A percentile compares a stretch with the other conserved stretches of the same genome.
Evolutionary conservation across 805 yeast species (phyloP).

Genomic region (Candida ipomoeae): DNA sequence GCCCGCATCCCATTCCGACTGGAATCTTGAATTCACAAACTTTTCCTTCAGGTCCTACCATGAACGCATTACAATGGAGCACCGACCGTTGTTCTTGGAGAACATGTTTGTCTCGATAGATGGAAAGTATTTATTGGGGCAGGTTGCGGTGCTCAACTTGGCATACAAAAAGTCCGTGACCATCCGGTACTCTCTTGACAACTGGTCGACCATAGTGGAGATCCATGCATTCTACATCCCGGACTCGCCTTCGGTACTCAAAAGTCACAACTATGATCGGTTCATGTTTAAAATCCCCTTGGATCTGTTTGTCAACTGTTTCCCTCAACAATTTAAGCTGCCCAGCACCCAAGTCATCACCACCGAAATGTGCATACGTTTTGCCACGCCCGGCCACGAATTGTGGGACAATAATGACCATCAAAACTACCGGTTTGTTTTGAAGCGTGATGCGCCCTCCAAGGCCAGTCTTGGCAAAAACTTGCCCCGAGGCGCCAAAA

Average conservation of each 20-base stretch:
- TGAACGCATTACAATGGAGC: constrained; percentile 18
- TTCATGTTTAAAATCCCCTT: constrained; percentile 62
- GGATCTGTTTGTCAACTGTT: constrained; percentile 11
- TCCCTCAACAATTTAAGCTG: constrained; percentile 4
- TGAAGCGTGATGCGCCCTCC: not conserved
- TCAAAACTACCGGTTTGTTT: constrained; percentile 52
- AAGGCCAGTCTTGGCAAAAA: not conserved
- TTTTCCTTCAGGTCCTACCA: constrained; percentile 47
- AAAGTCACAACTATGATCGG: constrained; percentile 57
- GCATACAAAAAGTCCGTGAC: constrained; percentile 64
- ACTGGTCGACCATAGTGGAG: constrained; percentile 74
- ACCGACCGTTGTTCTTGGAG: constrained; percentile 47
- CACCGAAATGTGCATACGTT: constrained; percentile 55
- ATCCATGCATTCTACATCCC: constrained; percentile 58
- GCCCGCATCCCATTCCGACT: constrained; percentile 21
- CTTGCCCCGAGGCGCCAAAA: constrained; percentile 11
- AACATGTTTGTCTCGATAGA: constrained; percentile 56
- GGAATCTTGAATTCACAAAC: constrained; percentile 43
- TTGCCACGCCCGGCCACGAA: constrained; percentile 45
- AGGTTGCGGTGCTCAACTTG: constrained; percentile 72
- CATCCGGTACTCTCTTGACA: constrained; percentile 70
- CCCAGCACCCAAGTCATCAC: constrained; percentile 17
- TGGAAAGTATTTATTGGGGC: constrained; percentile 59
- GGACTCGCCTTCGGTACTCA: constrained; percentile 49
- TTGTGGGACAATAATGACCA: constrained; percentile 75